Base-by-base conservation (phyloP, 2,329 filamentous ascomycete genomes). In the Botryotinia narcissicola region DNA sequence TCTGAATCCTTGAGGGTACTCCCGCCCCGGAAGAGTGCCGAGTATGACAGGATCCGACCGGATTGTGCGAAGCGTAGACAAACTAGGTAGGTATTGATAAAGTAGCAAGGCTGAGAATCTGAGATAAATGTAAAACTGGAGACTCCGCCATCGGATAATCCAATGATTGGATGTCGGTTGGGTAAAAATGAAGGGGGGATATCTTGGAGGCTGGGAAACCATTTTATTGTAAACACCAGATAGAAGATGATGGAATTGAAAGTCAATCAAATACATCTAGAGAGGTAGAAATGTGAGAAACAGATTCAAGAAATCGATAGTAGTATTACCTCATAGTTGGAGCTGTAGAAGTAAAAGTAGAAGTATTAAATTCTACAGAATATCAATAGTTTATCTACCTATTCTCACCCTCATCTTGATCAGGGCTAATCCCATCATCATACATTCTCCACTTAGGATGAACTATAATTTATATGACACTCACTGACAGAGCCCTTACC, bases 101-200 rank as follows among this genome's bases (percentile, higher is more conserved):
- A 48, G 62, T 25, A 48, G 63, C 66, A 69, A 69, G 37, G 61
- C 37, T 61, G 66, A 51, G 51, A 57, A 57, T 57, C 35, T 44
- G 51, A 69, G 69, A 35, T 18, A 51, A 37, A 46, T 32, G 14
- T 22, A 59, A 64, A 71, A 71, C 32, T 44, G 64, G 70, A 62
- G 29, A 18, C 54, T 57, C 60, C 61, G 37, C 37, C 70, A 67
- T 67, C 70, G 70, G 60, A 57, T 18, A 72, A 67, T 72, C 37
- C 12, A 44, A 66, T 12, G 70, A 72, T 57, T 72, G 70, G 60
- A 42, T 25, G 44, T 66, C 44, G 60, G n/a, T 63, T 66, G n/a
- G 46, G 37, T 71, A 46, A 29, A 32, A 35, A 32, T 57, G 66
- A 57, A 42, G 37, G 48, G 32, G 35, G 35, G 48, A 20, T 29